phyloP scores from a whole-genome alignment of 345 rosid species.

The Clausena lansium region DNA sequence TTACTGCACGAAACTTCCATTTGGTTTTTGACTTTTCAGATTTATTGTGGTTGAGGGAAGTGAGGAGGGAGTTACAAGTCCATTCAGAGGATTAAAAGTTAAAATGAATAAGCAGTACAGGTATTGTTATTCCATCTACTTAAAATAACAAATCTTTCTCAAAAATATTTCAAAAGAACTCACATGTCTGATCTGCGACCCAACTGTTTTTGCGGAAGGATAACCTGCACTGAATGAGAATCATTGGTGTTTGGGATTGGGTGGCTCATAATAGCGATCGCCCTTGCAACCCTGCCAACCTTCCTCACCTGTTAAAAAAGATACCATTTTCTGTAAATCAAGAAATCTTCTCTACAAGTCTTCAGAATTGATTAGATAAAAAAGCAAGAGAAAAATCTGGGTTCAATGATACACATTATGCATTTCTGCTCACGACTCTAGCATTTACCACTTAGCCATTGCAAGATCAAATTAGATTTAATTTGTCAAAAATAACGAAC shows the following conservation, averaged over 20 bases:
- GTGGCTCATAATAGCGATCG: slow-evolving; percentile 95
- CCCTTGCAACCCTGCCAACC: slow-evolving; percentile 87
- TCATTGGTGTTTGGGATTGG: slow-evolving; percentile 84
- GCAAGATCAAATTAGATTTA: not conserved
- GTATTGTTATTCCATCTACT: not conserved
- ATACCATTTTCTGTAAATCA: slow-evolving; percentile 16
- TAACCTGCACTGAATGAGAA: slow-evolving; percentile 90
- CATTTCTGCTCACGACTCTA: not conserved
- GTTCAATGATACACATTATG: not conserved
- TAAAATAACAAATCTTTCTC: not conserved
- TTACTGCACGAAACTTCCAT: not conserved
- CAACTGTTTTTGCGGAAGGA: slow-evolving; percentile 94
- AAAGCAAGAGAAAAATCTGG: not conserved
- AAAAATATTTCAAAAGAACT: slow-evolving; percentile 15
- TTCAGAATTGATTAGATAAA: not conserved
- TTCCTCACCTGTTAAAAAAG: slow-evolving; percentile 62
- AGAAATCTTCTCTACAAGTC: slow-evolving; percentile 1
- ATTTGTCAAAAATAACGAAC: not conserved
- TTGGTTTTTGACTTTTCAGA: not conserved
- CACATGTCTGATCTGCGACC: slow-evolving; percentile 90
- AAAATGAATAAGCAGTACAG: not conserved
- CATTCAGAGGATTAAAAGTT: not conserved
- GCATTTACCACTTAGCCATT: not conserved
- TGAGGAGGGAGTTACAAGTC: not conserved
- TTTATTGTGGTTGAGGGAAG: not conserved